Evolutionary conservation across 169 alveolate genomes (phyloP).

Genomic region (Cryptosporidium bovis): DNA sequence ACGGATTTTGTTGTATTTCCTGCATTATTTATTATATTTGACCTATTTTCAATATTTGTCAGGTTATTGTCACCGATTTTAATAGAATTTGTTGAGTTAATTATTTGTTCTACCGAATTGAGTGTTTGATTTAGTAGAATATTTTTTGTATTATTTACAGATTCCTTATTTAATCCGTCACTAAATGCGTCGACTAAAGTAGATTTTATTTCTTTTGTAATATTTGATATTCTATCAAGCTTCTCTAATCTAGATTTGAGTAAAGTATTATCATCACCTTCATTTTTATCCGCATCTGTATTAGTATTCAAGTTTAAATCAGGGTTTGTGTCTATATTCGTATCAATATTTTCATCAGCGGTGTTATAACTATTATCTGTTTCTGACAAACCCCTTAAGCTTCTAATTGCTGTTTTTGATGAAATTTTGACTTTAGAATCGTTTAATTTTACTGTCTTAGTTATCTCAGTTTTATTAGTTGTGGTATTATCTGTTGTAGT

Average conservation of each 20-base stretch:
- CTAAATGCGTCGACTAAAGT: constrained; percentile 25
- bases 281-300: too few species aligned
- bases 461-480: background rate
- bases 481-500: constrained; percentile 6
- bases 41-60: too few species aligned
- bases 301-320: too few species aligned
- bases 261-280: background rate
- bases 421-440: background rate
- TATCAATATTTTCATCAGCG: too few species aligned
- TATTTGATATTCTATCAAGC: background rate
- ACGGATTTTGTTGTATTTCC: background rate
- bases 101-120: constrained; percentile 40
- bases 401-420: background rate
- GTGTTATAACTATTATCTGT: background rate
- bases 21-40: too few species aligned
- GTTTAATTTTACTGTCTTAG: background rate
- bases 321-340: too few species aligned
- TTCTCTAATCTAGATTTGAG: constrained; percentile 5
- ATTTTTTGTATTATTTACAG: constrained; percentile 16
- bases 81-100: constrained; percentile 14
- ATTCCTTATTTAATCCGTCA: constrained; percentile 23
- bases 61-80: background rate
- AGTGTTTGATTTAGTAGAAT: constrained; percentile 35
- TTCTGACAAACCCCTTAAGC: constrained; percentile 41
- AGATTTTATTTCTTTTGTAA: constrained; percentile 41